Evolutionary conservation across 1,284 basidiomycete species (phyloP).

Genomic region (Ceratobasidium sp.): DNA sequence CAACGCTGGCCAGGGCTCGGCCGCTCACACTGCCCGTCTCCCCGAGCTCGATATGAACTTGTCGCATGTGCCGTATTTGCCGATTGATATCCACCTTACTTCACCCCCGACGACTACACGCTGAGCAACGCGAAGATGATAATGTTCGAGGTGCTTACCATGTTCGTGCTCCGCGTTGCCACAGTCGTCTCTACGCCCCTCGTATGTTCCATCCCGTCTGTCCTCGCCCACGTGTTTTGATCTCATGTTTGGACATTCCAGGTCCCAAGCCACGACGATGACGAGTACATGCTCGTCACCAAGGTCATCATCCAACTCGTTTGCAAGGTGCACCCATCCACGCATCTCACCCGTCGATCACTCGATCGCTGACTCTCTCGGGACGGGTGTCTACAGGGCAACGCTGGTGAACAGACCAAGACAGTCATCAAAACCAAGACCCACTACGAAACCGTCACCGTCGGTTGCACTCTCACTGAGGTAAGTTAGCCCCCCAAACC

Average conservation of each 20-base stretch:
- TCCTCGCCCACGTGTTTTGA: background rate
- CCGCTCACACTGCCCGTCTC: background rate
- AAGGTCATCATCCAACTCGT: constrained; percentile 2
- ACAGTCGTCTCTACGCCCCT: constrained; percentile 30
- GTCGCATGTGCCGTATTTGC: no score
- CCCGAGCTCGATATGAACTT: no score
- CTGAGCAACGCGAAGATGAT: constrained; percentile 30
- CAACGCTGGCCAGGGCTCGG: no score
- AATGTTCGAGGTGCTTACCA: constrained; percentile 30
- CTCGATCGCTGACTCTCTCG: constrained; percentile 3
- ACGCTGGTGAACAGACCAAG: constrained; percentile 11
- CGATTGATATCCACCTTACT: no score
- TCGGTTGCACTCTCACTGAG: constrained; percentile 7
- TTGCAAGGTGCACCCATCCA: constrained; percentile 17
- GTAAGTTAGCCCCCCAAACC: background rate
- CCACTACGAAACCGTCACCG: constrained; percentile 33
- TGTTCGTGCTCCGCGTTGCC: constrained; percentile 22
- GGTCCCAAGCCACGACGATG: constrained; percentile 27
- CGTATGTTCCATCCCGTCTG: background rate
- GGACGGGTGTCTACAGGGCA: constrained; percentile 7
- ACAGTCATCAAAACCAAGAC: constrained; percentile 39
- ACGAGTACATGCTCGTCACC: constrained; percentile 38
- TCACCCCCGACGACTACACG: background rate
- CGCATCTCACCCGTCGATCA: background rate
- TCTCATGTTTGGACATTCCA: background rate